A percentile compares a stretch with the other conserved stretches of the same genome.
These are phyloP conservation scores for Leccinellum rugosiceps DNA, from an alignment of 768 basidiomycete species.

Conservation along the genomic window DNA sequence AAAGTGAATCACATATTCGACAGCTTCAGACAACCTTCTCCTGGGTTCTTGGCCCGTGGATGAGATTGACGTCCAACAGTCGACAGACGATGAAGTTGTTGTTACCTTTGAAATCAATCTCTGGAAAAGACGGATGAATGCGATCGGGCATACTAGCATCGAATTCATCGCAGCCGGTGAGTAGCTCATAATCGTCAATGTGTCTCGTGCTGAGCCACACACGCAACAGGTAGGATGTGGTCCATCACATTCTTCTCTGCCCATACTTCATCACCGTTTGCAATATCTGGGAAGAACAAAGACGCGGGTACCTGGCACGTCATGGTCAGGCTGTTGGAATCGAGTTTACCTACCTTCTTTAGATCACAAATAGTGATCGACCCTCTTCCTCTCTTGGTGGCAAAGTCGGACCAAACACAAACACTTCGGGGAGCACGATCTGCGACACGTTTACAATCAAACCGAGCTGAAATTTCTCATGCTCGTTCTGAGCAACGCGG, in stretches of 20 bases:
- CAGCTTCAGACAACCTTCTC: slow-evolving; percentile 38
- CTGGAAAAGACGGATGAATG: slow-evolving; percentile 68
- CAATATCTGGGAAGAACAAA: slow-evolving; percentile 5
- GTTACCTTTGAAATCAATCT: slow-evolving; percentile 50
- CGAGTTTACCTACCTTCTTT: slow-evolving; percentile 18
- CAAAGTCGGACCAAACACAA: not conserved
- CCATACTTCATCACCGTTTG: not conserved
- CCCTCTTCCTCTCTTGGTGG: not conserved
- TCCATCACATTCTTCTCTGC: slow-evolving; percentile 22
- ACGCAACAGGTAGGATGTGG: slow-evolving; percentile 23
- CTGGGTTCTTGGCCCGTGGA: slow-evolving; percentile 44
- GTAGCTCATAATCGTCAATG: not conserved
- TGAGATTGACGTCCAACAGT: slow-evolving; percentile 48
- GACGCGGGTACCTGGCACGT: slow-evolving; percentile 35
- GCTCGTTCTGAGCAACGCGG: not conserved
- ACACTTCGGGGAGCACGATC: slow-evolving; percentile 3
- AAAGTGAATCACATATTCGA: not conserved
- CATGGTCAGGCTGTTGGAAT: slow-evolving; percentile 35
- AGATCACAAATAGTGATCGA: slow-evolving; percentile 14
- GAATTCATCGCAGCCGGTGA: slow-evolving; percentile 58
- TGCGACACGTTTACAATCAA: not conserved
- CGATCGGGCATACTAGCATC: slow-evolving; percentile 48
- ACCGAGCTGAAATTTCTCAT: not conserved
- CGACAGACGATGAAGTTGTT: slow-evolving; percentile 46
- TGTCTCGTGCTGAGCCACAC: not conserved